These are phyloP conservation scores for Wickerhamomyces mucosus DNA, from an alignment of 805 yeast genomes.

Conservation along the genomic window DNA sequence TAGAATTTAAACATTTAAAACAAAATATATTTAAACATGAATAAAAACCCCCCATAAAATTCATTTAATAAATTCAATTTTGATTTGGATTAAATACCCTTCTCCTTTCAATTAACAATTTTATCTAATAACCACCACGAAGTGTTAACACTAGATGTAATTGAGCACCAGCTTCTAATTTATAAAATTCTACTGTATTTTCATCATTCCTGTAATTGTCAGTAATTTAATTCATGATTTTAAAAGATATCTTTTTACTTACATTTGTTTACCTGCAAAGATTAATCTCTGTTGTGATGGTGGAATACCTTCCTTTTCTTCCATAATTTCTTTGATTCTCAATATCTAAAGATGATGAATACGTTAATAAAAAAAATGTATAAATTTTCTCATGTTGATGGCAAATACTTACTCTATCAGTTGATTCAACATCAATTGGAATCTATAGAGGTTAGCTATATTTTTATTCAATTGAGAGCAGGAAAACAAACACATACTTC, in stretches of 20 bases:
- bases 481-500: conserved; percentile 35
- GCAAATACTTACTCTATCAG: conserved; percentile 44
- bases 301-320: conserved; percentile 95
- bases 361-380: too few species aligned
- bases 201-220: conserved; percentile 51
- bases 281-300: conserved; percentile 92
- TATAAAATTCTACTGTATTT: conserved; percentile 58
- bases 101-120: too few species aligned
- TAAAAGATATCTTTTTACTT: conserved; percentile 22
- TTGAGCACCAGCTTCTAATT: conserved; percentile 78
- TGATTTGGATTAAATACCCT: too few species aligned
- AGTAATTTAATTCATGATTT: neutral
- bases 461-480: conserved; percentile 3
- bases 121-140: conserved; percentile 59
- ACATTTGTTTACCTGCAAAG: conserved; percentile 85
- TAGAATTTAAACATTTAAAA: too few species aligned
- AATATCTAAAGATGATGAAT: conserved; percentile 43
- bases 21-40: too few species aligned
- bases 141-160: conserved; percentile 86
- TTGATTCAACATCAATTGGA: conserved; percentile 62
- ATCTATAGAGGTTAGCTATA: conserved; percentile 34
- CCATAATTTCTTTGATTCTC: conserved; percentile 82
- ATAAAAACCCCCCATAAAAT: too few species aligned
- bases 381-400: too few species aligned
- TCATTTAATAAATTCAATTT: too few species aligned